Conservation (phyloP, 495 filamentous ascomycete species). For the Penicillium fimorum region DNA sequence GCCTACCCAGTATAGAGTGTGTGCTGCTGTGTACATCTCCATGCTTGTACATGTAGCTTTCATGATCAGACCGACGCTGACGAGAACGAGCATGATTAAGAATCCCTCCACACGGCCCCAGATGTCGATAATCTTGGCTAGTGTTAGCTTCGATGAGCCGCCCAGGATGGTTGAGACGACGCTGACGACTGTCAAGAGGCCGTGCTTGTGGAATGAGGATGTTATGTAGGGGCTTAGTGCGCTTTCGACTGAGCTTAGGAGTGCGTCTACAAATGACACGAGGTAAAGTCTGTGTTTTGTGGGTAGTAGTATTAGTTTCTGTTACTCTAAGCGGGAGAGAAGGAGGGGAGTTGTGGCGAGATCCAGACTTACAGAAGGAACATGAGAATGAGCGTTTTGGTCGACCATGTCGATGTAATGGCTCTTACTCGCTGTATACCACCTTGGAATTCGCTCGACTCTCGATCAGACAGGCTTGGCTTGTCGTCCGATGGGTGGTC, state of each 20-base stretch:
- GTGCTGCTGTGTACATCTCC: constrained; percentile 40
- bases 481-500: not conserved
- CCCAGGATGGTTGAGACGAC: constrained; percentile 47
- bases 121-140: constrained; percentile 60
- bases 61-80: constrained; percentile 39
- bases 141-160: constrained; percentile 56
- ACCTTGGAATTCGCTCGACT: constrained; percentile 6
- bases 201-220: constrained; percentile 23
- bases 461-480: not conserved
- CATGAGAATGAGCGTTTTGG: constrained; percentile 8
- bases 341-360: not conserved
- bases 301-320: not conserved
- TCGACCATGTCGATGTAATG: constrained; percentile 8
- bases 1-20: constrained; percentile 52
- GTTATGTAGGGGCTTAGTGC: constrained; percentile 25
- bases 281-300: constrained; percentile 15
- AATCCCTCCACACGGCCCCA: constrained; percentile 55
- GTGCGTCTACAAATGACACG: constrained; percentile 14
- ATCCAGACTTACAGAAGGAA: constrained; percentile 11
- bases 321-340: too few species aligned
- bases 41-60: constrained; percentile 42
- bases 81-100: constrained; percentile 29
- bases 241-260: constrained; percentile 8
- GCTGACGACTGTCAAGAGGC: constrained; percentile 19
- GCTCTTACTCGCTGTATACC: constrained; percentile 13